These are phyloP conservation scores for Lentinula detonsa DNA, from an alignment of 768 basidiomycete species.

Conservation along the genomic window DNA sequence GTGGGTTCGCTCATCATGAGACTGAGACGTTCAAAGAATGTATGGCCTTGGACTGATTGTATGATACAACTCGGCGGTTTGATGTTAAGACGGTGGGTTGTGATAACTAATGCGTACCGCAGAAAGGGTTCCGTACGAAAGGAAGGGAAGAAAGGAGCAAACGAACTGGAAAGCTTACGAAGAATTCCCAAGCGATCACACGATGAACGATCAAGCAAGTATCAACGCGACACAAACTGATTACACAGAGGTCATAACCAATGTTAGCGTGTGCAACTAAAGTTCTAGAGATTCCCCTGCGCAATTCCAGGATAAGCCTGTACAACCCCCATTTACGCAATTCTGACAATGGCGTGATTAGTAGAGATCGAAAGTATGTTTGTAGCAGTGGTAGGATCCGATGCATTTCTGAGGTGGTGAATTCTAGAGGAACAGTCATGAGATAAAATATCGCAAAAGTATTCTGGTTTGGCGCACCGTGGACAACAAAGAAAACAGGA, in stretches of 20 bases:
- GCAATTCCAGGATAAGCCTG: constrained; percentile 42
- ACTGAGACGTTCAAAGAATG: not conserved
- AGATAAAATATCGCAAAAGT: not conserved
- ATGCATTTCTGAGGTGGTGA: constrained; percentile 11
- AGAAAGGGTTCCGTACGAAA: too few species aligned
- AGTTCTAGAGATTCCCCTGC: constrained; percentile 19
- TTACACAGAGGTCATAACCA: too few species aligned
- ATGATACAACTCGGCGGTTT: too few species aligned
- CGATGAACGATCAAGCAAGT: not conserved
- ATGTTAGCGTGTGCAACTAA: not conserved
- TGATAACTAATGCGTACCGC: too few species aligned
- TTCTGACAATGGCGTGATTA: constrained; percentile 17
- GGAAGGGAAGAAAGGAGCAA: too few species aligned
- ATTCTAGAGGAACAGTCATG: constrained; percentile 11
- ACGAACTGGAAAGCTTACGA: not conserved
- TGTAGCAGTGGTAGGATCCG: constrained; percentile 11
- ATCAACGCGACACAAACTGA: too few species aligned
- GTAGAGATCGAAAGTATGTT: constrained; percentile 6
- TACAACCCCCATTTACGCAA: constrained; percentile 36
- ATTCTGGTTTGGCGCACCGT: constrained; percentile 21
- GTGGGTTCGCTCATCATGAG: not conserved
- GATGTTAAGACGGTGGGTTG: too few species aligned
- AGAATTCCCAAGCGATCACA: not conserved
- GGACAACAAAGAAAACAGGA: constrained; percentile 32
- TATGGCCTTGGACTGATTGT: too few species aligned